Percentiles rank a stretch among this genome's conserved stretches.
Conservation (phyloP, 371 early-diverging fungal species). For the Apophysomyces elegans region DNA sequence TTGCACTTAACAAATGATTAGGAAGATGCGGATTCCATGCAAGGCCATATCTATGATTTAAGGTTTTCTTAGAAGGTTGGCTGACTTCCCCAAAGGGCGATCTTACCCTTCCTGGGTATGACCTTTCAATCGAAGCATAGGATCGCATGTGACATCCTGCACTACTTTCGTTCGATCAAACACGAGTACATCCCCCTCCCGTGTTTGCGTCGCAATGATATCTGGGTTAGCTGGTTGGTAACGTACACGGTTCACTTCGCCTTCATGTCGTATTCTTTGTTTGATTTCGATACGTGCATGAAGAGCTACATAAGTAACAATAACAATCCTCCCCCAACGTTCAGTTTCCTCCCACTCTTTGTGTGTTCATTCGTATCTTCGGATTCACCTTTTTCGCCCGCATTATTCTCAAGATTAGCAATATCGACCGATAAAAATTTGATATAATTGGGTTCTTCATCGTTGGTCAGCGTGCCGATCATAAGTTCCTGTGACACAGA, state of each 20-base stretch:
- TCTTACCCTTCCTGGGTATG: constrained; percentile 93
- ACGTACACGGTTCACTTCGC: constrained; percentile 95
- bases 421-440: constrained; percentile 93
- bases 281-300: constrained; percentile 66
- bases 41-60: constrained; percentile 63
- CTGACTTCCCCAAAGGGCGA: not conserved
- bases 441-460: constrained; percentile 94
- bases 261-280: constrained; percentile 93
- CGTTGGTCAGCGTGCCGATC: constrained; percentile 97
- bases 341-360: too few species aligned
- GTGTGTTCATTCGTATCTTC: not conserved
- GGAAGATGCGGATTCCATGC: constrained; percentile 72
- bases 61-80: not conserved
- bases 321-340: not conserved
- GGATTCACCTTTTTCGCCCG: constrained; percentile 60
- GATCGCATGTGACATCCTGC: constrained; percentile 85
- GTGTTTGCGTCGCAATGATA: constrained; percentile 95
- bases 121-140: constrained; percentile 88
- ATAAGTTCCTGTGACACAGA: constrained; percentile 86
- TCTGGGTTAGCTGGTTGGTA: constrained; percentile 96
- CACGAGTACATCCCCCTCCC: constrained; percentile 89
- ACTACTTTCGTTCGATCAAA: constrained; percentile 94
- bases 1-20: constrained; percentile 82
- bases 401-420: constrained; percentile 76
- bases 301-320: not conserved